phyloP scores from a whole-genome alignment of 768 basidiomycete species.

The Termitomyces sp. region DNA sequence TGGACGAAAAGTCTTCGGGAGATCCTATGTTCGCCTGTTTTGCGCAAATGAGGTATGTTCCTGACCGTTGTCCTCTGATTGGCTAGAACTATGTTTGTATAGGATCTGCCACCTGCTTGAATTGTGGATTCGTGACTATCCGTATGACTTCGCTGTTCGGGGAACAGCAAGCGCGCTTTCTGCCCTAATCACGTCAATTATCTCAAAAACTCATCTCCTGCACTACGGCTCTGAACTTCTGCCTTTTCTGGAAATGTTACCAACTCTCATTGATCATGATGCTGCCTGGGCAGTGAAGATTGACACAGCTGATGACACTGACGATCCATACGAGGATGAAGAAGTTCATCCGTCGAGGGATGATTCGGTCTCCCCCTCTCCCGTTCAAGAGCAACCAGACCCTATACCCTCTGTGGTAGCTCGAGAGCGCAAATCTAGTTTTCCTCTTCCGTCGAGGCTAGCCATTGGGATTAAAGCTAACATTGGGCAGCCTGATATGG shows the following conservation, averaged over 20 bases:
- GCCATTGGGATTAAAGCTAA: slow-evolving; percentile 26
- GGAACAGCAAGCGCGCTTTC: slow-evolving; percentile 70
- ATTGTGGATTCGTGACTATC: slow-evolving; percentile 74
- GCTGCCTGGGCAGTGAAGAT: slow-evolving; percentile 72
- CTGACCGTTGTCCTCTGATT: slow-evolving; percentile 2
- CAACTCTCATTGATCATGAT: slow-evolving; percentile 65
- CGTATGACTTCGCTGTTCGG: slow-evolving; percentile 76
- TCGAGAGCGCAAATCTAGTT: slow-evolving; percentile 69
- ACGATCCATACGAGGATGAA: slow-evolving; percentile 64
- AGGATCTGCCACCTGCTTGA: slow-evolving; percentile 82
- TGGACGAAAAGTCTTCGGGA: slow-evolving; percentile 60
- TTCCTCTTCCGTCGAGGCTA: slow-evolving; percentile 54
- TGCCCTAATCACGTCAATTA: slow-evolving; percentile 76
- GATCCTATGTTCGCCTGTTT: slow-evolving; percentile 88
- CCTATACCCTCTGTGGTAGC: slow-evolving; percentile 24
- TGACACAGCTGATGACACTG: slow-evolving; percentile 55
- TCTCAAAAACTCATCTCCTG: slow-evolving; percentile 76
- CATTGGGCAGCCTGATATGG: slow-evolving; percentile 30
- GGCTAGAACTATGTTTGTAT: slow-evolving; percentile 8
- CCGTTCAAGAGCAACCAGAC: slow-evolving; percentile 23
- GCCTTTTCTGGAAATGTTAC: slow-evolving; percentile 72
- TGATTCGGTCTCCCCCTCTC: slow-evolving; percentile 20
- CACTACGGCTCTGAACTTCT: slow-evolving; percentile 85
- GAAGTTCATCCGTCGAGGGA: slow-evolving; percentile 29
- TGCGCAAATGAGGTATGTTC: slow-evolving; percentile 77